Base-by-base conservation (phyloP, 495 filamentous ascomycete genomes). In the Astrothelium macrocarpum region DNA sequence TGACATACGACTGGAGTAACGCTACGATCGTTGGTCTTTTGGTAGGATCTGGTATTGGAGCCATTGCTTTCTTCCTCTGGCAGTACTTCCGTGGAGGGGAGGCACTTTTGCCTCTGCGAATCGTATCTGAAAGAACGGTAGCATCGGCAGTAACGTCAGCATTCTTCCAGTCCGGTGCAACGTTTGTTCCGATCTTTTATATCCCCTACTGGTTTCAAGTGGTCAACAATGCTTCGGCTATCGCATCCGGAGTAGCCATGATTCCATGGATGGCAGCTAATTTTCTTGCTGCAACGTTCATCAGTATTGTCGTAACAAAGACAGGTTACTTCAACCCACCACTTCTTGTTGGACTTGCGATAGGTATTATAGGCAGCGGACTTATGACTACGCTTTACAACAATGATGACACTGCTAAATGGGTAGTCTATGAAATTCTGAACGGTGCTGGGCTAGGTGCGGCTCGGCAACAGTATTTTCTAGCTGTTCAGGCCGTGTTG, bases 141-240 rank as follows among this genome's bases (percentile, higher is more conserved):
- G 68, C 65, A 65, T 67, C 61, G 12, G 42, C 65, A 3, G 68
- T 68, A 1, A 61, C 31, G 16, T 74, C 69, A 64, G 64, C 32
- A 29, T 62, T 66, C 20, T 67, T 64, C 61, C 25, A 68, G 4
- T 70, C 68, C 16, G 72, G 80, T 0, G 89, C 90, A 73, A 82
- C 93, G 60, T 74, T 39, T 16, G 36, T 87, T 62, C 2, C 67
- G 1, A 64, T 86, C n/a, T 88, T 84, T 68, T 87, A 81, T 26
- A 5, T 39, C 16, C 90, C 91, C 0, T 86, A 93, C 66, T 96
- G 87, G 87, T 39, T 96, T 78, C 90, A 95, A 69, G 83, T 88
- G 2, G 84, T 95, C 71, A 86, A 90, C 71, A 81, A 79, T 58
- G 83, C 81, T 0, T 77, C 77, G 0, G 86, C 90, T 11, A 81